Evolutionary conservation across 2,329 filamentous ascomycete species (phyloP).

Genomic region (Calonectria pseudoturangicola): DNA sequence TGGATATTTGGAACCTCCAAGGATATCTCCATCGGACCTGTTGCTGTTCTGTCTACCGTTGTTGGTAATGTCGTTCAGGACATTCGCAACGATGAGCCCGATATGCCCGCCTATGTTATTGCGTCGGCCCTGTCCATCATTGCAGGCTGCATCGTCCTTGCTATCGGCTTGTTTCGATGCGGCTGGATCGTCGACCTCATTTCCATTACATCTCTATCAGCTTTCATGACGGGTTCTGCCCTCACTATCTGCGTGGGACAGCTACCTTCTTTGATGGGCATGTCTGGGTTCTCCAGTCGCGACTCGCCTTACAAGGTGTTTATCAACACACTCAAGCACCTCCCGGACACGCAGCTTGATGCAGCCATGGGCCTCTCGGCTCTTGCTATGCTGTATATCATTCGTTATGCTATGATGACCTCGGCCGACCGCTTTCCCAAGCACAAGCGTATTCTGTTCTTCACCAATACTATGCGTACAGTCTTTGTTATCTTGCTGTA

Average conservation of each 20-base stretch:
- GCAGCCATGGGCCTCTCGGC: slow-evolving; percentile 92
- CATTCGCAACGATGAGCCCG: slow-evolving; percentile 73
- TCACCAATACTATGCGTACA: slow-evolving; percentile 91
- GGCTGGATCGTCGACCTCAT: slow-evolving; percentile 97
- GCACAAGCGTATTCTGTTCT: slow-evolving; percentile 87
- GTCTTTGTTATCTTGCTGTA: slow-evolving; percentile 94
- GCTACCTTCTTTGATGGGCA: slow-evolving; percentile 87
- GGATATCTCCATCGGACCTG: slow-evolving; percentile 97
- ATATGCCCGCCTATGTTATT: slow-evolving; percentile 78
- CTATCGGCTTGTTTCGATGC: slow-evolving; percentile 85
- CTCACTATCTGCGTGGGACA: slow-evolving; percentile 92
- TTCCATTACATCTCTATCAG: slow-evolving; percentile 90
- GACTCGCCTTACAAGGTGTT: slow-evolving; percentile 88
- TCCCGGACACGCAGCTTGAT: slow-evolving; percentile 82
- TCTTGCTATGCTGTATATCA: slow-evolving; percentile 83
- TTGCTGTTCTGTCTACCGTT: slow-evolving; percentile 95
- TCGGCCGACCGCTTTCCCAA: slow-evolving; percentile 81
- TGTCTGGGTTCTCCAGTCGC: slow-evolving; percentile 83
- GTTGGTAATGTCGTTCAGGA: slow-evolving; percentile 87
- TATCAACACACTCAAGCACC: slow-evolving; percentile 86
- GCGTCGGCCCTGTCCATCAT: slow-evolving; percentile 88
- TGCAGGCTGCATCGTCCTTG: slow-evolving; percentile 83
- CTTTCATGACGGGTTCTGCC: slow-evolving; percentile 98
- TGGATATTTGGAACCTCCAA: slow-evolving; percentile 99
- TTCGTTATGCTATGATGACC: slow-evolving; percentile 79